Evolutionary conservation across 2,329 filamentous ascomycete genomes (phyloP).

Genomic region (Pseudogymnoascus sp.): DNA sequence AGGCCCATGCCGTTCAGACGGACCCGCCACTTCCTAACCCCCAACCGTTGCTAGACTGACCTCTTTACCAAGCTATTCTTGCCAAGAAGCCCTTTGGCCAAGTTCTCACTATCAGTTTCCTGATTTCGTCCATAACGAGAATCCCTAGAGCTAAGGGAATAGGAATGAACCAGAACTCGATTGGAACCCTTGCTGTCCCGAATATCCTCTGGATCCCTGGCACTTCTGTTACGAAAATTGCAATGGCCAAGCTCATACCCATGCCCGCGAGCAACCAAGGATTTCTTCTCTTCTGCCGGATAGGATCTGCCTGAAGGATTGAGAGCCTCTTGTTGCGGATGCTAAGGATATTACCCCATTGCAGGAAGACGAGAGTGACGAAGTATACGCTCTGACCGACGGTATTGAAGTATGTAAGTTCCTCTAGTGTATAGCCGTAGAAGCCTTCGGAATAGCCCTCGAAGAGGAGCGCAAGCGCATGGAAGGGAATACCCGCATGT

Average conservation of each 20-base stretch:
- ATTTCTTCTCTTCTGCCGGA: slow-evolving; percentile 39
- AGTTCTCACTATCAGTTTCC: slow-evolving; percentile 41
- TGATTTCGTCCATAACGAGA: slow-evolving; percentile 42
- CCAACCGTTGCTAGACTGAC: too few relatives aligned
- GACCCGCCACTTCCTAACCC: too few relatives aligned
- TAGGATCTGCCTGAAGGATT: slow-evolving; percentile 42
- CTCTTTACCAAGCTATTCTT: slow-evolving; percentile 38
- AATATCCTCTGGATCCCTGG: slow-evolving; percentile 42
- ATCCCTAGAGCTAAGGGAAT: slow-evolving; percentile 42
- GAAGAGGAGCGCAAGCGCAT: slow-evolving; percentile 41
- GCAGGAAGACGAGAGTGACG: slow-evolving; percentile 43
- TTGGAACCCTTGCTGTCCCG: slow-evolving; percentile 39
- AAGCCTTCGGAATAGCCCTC: slow-evolving; percentile 40
- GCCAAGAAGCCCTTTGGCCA: slow-evolving; percentile 37
- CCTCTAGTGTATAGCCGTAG: slow-evolving; percentile 37
- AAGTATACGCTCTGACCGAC: slow-evolving; percentile 46
- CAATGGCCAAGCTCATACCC: slow-evolving; percentile 39
- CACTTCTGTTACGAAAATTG: slow-evolving; percentile 44
- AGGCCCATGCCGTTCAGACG: too few relatives aligned
- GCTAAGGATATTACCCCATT: slow-evolving; percentile 43
- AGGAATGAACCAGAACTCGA: slow-evolving; percentile 45
- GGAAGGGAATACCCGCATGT: slow-evolving; percentile 38
- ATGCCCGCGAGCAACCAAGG: slow-evolving; percentile 40
- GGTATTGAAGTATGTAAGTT: slow-evolving; percentile 40
- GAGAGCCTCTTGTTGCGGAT: slow-evolving; percentile 43